Conservation (phyloP, 2,329 filamentous ascomycete species). For the Xylaria sp. region DNA sequence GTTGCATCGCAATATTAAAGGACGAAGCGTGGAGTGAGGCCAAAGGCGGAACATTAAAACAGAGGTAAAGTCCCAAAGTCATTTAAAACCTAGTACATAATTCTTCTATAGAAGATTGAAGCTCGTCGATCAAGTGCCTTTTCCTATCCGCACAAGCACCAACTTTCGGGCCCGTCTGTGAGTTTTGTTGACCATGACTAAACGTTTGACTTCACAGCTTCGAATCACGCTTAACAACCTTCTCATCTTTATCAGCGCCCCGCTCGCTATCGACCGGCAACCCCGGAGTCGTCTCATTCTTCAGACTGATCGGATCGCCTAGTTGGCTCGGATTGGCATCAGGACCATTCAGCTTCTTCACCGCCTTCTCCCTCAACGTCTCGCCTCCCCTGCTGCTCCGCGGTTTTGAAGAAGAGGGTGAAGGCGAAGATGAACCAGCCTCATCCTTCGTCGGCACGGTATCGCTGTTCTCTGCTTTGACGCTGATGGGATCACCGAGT, state of each 20-base stretch:
- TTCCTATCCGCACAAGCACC: background rate
- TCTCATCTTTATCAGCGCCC: constrained; percentile 32
- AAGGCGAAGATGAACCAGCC: constrained; percentile 33
- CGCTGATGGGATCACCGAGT: constrained; percentile 54
- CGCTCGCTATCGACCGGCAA: constrained; percentile 42
- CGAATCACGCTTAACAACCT: constrained; percentile 37
- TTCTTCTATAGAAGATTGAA: background rate
- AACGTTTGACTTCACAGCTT: constrained; percentile 41
- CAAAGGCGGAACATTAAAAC: background rate
- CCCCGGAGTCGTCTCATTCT: constrained; percentile 51
- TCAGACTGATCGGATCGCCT: constrained; percentile 55
- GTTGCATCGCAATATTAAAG: background rate
- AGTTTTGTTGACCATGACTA: background rate
- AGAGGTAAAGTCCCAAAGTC: background rate
- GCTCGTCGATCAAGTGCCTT: background rate
- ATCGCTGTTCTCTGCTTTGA: constrained; percentile 54
- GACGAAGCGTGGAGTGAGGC: background rate
- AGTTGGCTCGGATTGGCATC: constrained; percentile 52
- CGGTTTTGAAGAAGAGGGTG: constrained; percentile 10
- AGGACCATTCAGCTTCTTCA: constrained; percentile 47
- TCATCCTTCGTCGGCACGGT: constrained; percentile 42
- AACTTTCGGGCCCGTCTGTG: background rate
- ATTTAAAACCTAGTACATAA: background rate
- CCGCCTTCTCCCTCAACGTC: constrained; percentile 45
- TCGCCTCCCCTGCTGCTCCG: constrained; percentile 23